These are phyloP conservation scores for Pythium rhizo-oryzae DNA, from an alignment of 352 stramenopile species.

Conservation along the genomic window DNA sequence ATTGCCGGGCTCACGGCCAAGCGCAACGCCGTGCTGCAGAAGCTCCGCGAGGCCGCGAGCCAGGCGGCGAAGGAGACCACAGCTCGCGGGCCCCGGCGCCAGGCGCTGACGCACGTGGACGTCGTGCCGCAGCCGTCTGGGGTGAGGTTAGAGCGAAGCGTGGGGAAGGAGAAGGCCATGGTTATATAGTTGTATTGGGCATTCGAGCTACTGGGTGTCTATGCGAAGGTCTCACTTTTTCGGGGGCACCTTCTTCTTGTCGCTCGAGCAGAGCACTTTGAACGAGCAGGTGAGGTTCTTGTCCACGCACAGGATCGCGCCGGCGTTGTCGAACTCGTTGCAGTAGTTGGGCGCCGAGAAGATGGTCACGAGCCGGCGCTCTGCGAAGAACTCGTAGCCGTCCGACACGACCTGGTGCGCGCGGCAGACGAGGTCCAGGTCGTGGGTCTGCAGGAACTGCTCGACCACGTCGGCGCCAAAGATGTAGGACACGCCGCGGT, in stretches of 20 bases:
- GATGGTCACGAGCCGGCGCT: constrained; percentile 98
- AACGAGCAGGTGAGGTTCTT: constrained; percentile 78
- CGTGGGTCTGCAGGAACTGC: constrained; percentile 96
- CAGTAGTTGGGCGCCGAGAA: constrained; percentile 99
- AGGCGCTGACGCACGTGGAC: neutral
- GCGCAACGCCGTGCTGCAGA: constrained; percentile 33
- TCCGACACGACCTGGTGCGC: constrained; percentile 99
- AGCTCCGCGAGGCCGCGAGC: constrained; percentile 13
- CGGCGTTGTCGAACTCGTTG: constrained; percentile 99
- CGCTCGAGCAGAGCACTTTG: constrained; percentile 78
- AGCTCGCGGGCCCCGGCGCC: neutral
- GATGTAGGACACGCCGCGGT: constrained; percentile 98
- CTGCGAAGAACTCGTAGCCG: constrained; percentile 99
- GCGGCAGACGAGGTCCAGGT: constrained; percentile 98
- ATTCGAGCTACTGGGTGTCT: neutral
- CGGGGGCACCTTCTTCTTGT: constrained; percentile 55
- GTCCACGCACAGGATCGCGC: constrained; percentile 83
- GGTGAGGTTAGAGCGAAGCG: neutral
- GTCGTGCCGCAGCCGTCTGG: neutral
- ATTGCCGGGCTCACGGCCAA: constrained; percentile 52
- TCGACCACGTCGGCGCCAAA: constrained; percentile 98
- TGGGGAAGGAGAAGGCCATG: too few species aligned
- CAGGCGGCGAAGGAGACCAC: too few species aligned
- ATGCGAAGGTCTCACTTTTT: constrained; percentile 24
- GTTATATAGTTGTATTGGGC: neutral